Base-by-base conservation (phyloP, 768 basidiomycete genomes). In the Tricholoma bakamatsutake region DNA sequence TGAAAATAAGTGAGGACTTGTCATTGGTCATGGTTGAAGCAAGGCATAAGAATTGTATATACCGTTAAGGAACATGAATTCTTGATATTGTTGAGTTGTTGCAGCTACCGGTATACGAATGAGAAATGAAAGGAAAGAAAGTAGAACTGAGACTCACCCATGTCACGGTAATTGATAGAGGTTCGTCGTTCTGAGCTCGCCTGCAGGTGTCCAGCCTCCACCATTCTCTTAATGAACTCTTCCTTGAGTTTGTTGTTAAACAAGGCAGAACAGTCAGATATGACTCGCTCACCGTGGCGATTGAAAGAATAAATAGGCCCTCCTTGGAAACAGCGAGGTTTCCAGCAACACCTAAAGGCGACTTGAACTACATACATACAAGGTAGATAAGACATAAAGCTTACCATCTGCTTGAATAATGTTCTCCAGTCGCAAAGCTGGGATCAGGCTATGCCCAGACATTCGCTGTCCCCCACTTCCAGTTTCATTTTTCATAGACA, bases 171-270 rank as follows among this genome's bases (percentile, higher is more conserved):
- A 52, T 80, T 78, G 10, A 93, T 74, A 18, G 71, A 74, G 54
- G 75, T 79, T 57, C 88, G 78, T 56, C 78, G 76, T 50, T 84
- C 80, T 15, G 76, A 73, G 56, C 73, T 73, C 9, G 89, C 88
- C 64, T 85, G 81, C 49, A 78, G 77, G 56, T 87, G 82, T 11
- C 85, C 88, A 24, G 85, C 84, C 66, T 82, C 80, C 15, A 82
- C 78, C 64, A 93, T 76, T 49, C 84, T 79, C 68, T 89, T 88
- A 54, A 93, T 80, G 66, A 93, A 93, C 64, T 92, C 88, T 72
- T 94, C 91, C 92, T 94, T 52, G 39, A 53, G 57, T 51, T 43
- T 59, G 27, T 47, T 56, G 49, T 55, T 48, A 61, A 51, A 48
- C 17, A 46, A 30, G 43, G 31, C 39, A 33, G 37, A 46, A 43